phyloP scores from a whole-genome alignment of 768 basidiomycete species.

The Kwoniella bestiolae region DNA sequence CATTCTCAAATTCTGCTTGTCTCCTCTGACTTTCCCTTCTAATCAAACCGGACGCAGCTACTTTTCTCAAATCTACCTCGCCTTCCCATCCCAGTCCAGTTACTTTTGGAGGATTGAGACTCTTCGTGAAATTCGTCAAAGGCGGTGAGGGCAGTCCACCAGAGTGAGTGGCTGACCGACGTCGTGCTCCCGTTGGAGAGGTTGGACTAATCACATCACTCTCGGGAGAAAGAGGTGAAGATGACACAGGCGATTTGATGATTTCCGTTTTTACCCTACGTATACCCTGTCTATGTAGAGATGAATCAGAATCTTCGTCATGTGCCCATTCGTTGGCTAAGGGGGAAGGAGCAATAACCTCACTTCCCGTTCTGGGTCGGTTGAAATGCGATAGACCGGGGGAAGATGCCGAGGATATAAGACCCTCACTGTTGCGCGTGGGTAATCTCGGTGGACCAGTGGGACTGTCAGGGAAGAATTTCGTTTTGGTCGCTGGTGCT shows the following conservation, averaged over 20 bases:
- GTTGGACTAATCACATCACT: slow-evolving; percentile 8
- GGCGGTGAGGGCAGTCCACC: slow-evolving; percentile 7
- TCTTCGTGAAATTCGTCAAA: background rate
- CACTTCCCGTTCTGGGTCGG: slow-evolving; percentile 44
- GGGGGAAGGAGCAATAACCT: slow-evolving; percentile 51
- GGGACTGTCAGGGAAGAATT: slow-evolving; percentile 43
- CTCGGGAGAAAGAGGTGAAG: slow-evolving; percentile 13
- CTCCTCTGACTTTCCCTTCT: slow-evolving; percentile 19
- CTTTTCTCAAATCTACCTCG: slow-evolving; percentile 31
- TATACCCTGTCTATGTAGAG: slow-evolving; percentile 22
- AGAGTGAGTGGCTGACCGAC: slow-evolving; percentile 49
- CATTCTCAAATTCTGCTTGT: slow-evolving; percentile 21
- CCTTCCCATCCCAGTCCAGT: slow-evolving; percentile 36
- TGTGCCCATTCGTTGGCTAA: slow-evolving; percentile 51
- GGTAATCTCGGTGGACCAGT: slow-evolving; percentile 5
- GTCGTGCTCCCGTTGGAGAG: slow-evolving; percentile 23
- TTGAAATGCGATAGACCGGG: slow-evolving; percentile 12
- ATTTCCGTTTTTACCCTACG: slow-evolving; percentile 40
- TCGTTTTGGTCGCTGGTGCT: slow-evolving; percentile 45
- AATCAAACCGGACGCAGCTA: slow-evolving; percentile 30
- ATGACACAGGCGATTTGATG: slow-evolving; percentile 21
- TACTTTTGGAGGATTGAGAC: slow-evolving; percentile 10
- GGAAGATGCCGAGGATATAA: slow-evolving; percentile 14
- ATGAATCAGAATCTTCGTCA: slow-evolving; percentile 30
- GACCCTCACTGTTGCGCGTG: slow-evolving; percentile 2